Base-by-base conservation (phyloP, 768 basidiomycete species). In the Megacollybia marginata region DNA sequence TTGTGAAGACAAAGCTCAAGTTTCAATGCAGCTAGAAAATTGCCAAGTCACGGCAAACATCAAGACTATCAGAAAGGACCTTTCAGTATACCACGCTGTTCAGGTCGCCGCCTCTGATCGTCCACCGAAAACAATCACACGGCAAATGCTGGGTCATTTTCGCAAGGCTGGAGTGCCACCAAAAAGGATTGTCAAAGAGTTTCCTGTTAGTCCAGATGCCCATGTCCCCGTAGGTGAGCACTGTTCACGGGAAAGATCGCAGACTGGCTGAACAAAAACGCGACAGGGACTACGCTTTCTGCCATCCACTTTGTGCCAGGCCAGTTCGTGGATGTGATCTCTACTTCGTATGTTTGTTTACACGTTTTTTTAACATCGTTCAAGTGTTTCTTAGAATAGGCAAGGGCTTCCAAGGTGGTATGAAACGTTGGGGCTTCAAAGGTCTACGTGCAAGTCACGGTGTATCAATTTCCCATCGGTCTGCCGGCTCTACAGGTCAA, bases 261-360 rank as follows among this genome's bases (percentile, higher is more conserved):
- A 28, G 23, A 28, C 23, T 6, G 23, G 23, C 6, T 28, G 6
- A 28, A 28, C 23, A n/a, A n/a, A n/a, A n/a, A 28, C 23, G 23
- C 23, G 6, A 16, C 53, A 94, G 92, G 95, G 31, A 93, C 94
- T 0, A 87, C 82, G 11, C 61, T 99, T 35, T 92, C 88, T 44
- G 92, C 93, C 0, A 76, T 88, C 40, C 96, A 99, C 65, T 98
- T 95, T 59, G 96, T 98, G 8, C 96, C 96, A 0, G 96, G 96
- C 0, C 96, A 99, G 64, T 92, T 76, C 61, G 91, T 98, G 11
- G 95, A 98, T 65, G 88, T 93, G 6, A 75, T 88, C 53, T 88
- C 88, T 7, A 88, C 87, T 55, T 91, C 89, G 95, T 98, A 60
- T 57, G 90, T 79, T 40, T 34, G 36, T 15, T 31, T 49, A 33